Base-by-base conservation (phyloP, 352 stramenopile genomes). In the Globisporangium okanoganense region DNA sequence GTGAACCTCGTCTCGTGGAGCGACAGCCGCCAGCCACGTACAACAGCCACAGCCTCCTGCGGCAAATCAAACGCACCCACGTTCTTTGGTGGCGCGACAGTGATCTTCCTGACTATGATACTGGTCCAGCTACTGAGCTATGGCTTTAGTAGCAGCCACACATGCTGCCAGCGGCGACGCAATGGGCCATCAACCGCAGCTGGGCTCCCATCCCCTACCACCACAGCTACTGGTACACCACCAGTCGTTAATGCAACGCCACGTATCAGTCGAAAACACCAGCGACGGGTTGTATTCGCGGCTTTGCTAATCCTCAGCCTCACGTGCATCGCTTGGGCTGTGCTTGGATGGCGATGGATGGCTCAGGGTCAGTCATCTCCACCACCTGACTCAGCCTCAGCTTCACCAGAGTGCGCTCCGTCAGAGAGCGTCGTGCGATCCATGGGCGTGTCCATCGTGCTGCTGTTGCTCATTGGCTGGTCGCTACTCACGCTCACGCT, bases 401-500 rank as follows among this genome's bases (percentile, higher is more conserved):
- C 22, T 20, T 24, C 27, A 38, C 14, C 18, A 13, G 14, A 33
- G 16, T 64, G 49, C 14, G 1, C 25, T 1, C n/a, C 20, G 14
- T 14, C 48, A n/a, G 25, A 25, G 58, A 51, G 68, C 41, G 13
- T 48, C 16, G 45, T 65, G 5, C 33, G 20, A 10, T 61, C 66
- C 22, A 49, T 67, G 35, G 36, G 62, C 20, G 53, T 69, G 54
- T 75, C 65, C 25, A 66, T 75, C 8, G 66, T 41, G 1, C 56
- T 76, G 55, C 56, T 87, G 35, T 59, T 84, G 31, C 56, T 67
- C 4, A 51, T 78, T 16, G 75, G 73, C 36, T 58, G 52, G 31
- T 44, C 73, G 31, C 43, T 88, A 10, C 45, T 88, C 6, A 60
- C 70, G 2, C 68, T 71, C 9, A 87, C 77, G 27, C 63, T 73